A percentile compares a stretch with the other conserved stretches of the same genome.
Conservation (phyloP, 805 yeast genomes). For the Teunomyces stri region DNA sequence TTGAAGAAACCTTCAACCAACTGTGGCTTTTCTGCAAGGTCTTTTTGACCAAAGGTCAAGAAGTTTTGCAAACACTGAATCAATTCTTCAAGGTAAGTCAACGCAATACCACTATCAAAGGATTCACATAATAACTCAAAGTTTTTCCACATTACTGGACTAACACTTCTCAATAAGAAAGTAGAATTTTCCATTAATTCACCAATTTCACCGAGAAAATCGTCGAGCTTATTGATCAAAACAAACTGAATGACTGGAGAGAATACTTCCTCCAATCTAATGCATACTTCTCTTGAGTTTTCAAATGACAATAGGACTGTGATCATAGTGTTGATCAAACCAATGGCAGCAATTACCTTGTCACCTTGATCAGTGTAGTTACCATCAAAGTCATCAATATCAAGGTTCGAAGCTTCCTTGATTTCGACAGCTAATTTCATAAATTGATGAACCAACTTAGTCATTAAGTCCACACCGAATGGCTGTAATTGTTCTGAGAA, state of each 20-base stretch:
- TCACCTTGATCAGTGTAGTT: constrained; percentile 43
- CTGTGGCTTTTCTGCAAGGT: constrained; percentile 37
- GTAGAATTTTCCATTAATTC: constrained; percentile 59
- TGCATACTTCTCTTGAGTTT: constrained; percentile 66
- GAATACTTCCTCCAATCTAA: constrained; percentile 62
- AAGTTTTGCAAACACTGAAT: constrained; percentile 72
- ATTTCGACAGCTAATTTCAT: constrained; percentile 37
- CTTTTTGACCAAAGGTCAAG: constrained; percentile 51
- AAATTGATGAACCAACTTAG: constrained; percentile 25
- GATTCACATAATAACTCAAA: constrained; percentile 46
- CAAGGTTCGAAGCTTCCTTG: constrained; percentile 49
- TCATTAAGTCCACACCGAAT: constrained; percentile 27
- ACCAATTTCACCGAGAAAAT: constrained; percentile 72
- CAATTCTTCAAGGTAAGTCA: constrained; percentile 72
- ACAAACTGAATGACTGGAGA: constrained; percentile 69
- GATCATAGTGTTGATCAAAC: constrained; percentile 76
- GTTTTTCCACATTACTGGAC: constrained; percentile 74
- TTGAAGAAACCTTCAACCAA: constrained; percentile 49
- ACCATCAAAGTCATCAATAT: constrained; percentile 27
- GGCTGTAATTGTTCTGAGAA: constrained; percentile 75
- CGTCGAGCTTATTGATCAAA: constrained; percentile 62
- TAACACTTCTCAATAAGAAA: constrained; percentile 36
- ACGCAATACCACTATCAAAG: constrained; percentile 47
- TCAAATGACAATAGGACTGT: constrained; percentile 83
- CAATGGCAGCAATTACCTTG: constrained; percentile 78